Percentiles rank a stretch among this genome's conserved stretches.
Evolutionary conservation across 805 yeast genomes (phyloP).

Genomic region (Saccharomycopsis javanensis): DNA sequence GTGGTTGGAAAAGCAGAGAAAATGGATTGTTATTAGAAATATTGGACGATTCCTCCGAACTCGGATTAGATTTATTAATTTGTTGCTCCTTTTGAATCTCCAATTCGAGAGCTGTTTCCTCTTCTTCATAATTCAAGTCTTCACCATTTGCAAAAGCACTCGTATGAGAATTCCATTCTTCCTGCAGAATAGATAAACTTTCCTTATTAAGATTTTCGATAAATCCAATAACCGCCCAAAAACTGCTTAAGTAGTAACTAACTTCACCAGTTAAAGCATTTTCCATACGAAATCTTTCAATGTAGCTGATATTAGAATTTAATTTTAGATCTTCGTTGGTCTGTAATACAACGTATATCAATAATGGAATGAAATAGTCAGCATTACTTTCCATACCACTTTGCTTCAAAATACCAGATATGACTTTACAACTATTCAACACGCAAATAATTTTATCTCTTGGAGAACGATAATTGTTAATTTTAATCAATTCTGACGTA

Average conservation of each 20-base stretch:
- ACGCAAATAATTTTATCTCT: slow-evolving; percentile 89
- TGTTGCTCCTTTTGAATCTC: slow-evolving; percentile 2
- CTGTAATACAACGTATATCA: slow-evolving; percentile 68
- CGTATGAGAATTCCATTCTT: slow-evolving; percentile 47
- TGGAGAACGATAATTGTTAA: slow-evolving; percentile 82
- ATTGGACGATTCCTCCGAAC: neutral
- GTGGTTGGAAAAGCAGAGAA: slow-evolving; percentile 15
- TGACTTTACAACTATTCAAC: slow-evolving; percentile 83
- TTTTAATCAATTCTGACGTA: slow-evolving; percentile 61
- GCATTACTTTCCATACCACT: slow-evolving; percentile 63
- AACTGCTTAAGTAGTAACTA: slow-evolving; percentile 81
- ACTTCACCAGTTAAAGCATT: slow-evolving; percentile 80
- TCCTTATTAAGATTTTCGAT: slow-evolving; percentile 50
- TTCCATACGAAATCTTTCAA: slow-evolving; percentile 72
- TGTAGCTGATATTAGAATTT: slow-evolving; percentile 73
- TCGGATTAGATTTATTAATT: neutral
- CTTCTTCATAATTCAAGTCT: slow-evolving; percentile 26
- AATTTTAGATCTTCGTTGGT: slow-evolving; percentile 26
- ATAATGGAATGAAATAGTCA: slow-evolving; percentile 83
- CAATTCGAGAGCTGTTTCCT: slow-evolving; percentile 21
- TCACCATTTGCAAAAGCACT: slow-evolving; percentile 28
- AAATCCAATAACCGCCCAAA: slow-evolving; percentile 81
- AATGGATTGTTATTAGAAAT: neutral
- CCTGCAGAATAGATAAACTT: slow-evolving; percentile 50
- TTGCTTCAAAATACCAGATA: slow-evolving; percentile 76